These are phyloP conservation scores for Colletotrichum caudatum DNA, from an alignment of 2,329 filamentous ascomycete species.

Conservation along the genomic window DNA sequence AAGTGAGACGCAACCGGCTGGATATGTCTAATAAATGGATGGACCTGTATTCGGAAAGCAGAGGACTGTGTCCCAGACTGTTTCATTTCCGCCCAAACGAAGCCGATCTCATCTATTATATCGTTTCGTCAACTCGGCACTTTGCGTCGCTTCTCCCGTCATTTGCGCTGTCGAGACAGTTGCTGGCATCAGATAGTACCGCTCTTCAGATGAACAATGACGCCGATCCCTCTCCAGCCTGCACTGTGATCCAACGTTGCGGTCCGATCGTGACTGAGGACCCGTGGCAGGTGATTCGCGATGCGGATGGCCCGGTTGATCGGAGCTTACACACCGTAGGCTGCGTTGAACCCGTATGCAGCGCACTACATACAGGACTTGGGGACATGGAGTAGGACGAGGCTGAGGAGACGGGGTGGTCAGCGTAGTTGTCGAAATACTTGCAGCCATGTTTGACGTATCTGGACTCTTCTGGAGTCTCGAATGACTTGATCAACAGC, in stretches of 20 bases:
- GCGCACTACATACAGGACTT: background rate
- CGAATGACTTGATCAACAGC: background rate
- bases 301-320: constrained; percentile 13
- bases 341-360: background rate
- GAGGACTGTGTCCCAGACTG: background rate
- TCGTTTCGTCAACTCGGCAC: background rate
- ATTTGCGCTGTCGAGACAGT: background rate
- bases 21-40: background rate
- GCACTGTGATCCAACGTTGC: too few species aligned
- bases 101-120: background rate
- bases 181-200: background rate
- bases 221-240: too few species aligned
- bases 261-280: too few species aligned
- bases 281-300: too few species aligned
- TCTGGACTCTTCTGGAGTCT: background rate
- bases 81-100: background rate
- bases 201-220: too few species aligned
- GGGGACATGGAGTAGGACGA: background rate
- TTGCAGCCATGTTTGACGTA: background rate
- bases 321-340: background rate
- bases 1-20: background rate
- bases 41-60: background rate
- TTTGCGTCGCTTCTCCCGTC: background rate
- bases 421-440: constrained; percentile 23
- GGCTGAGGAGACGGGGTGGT: background rate